These are phyloP conservation scores for Emmonsia crescens DNA, from an alignment of 2,329 filamentous ascomycete genomes.

Conservation along the genomic window DNA sequence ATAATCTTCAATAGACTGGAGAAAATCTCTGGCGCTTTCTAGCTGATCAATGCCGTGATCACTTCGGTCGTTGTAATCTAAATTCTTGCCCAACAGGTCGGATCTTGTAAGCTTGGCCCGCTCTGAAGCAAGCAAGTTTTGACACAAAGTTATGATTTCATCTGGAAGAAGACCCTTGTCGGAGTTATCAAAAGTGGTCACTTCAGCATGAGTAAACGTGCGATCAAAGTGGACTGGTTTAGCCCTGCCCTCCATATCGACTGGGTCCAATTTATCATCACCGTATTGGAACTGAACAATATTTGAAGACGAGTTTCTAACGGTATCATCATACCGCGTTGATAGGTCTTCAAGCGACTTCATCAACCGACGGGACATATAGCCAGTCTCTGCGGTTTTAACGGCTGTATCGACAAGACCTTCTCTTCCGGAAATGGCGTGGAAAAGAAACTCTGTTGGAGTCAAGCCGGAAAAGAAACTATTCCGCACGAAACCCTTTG, in stretches of 20 bases:
- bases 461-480: conserved; percentile 91
- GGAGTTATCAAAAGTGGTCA: conserved; percentile 65
- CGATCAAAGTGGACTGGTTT: conserved; percentile 86
- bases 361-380: conserved; percentile 97
- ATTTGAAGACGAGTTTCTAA: conserved; percentile 75
- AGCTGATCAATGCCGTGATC: conserved; percentile 61
- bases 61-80: conserved; percentile 60
- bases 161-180: conserved; percentile 62
- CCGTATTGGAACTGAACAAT: conserved; percentile 97
- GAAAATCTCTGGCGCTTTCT: conserved; percentile 73
- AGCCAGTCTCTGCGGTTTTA: conserved; percentile 97
- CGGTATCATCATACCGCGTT: conserved; percentile 86
- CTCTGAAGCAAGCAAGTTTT: conserved; percentile 56
- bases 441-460: conserved; percentile 91
- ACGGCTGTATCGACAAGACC: conserved; percentile 97
- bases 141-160: conserved; percentile 60
- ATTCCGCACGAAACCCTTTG: conserved; percentile 93
- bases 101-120: conserved; percentile 53
- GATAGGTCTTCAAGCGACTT: conserved; percentile 94
- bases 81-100: conserved; percentile 49
- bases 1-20: conserved; percentile 65
- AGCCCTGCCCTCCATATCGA: conserved; percentile 93
- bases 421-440: conserved; percentile 97
- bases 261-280: conserved; percentile 87
- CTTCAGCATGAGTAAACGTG: conserved; percentile 73